Evolutionary conservation across 495 filamentous ascomycete species (phyloP).

Genomic region (Annulohypoxylon stygium): DNA sequence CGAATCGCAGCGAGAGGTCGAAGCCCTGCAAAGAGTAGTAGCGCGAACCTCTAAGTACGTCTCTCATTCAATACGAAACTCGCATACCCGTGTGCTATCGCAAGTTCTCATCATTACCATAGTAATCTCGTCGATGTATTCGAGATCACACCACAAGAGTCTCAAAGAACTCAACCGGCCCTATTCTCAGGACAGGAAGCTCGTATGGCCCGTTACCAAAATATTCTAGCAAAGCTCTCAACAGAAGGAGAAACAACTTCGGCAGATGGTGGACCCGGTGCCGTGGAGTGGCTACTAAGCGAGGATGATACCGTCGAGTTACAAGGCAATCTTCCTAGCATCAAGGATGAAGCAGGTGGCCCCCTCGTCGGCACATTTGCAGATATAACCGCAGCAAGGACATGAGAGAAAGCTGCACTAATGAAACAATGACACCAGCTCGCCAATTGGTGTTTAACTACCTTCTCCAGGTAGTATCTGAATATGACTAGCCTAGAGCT

Average conservation of each 20-base stretch:
- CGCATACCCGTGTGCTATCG: neutral
- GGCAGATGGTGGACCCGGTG: constrained; percentile 46
- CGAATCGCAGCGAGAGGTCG: constrained; percentile 69
- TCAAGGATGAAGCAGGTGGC: constrained; percentile 61
- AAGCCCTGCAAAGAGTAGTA: constrained; percentile 68
- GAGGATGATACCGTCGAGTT: constrained; percentile 63
- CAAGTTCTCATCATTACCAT: constrained; percentile 48
- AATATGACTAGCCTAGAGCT: constrained; percentile 24
- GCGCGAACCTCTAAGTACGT: constrained; percentile 68
- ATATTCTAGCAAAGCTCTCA: constrained; percentile 64
- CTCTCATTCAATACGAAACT: neutral
- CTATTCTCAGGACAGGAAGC: constrained; percentile 59
- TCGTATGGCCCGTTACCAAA: constrained; percentile 63
- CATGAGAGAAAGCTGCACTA: constrained; percentile 47
- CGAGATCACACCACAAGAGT: constrained; percentile 66
- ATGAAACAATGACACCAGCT: constrained; percentile 26
- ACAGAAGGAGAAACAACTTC: constrained; percentile 55
- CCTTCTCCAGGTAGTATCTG: constrained; percentile 17
- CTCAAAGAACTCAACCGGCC: constrained; percentile 49
- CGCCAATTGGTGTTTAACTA: constrained; percentile 10
- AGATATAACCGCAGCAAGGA: constrained; percentile 60
- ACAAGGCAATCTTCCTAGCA: constrained; percentile 55
- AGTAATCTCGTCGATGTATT: constrained; percentile 72
- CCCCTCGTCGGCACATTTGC: constrained; percentile 65
- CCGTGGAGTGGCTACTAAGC: constrained; percentile 61